A percentile compares a stretch with the other conserved stretches of the same genome.
phyloP scores from a whole-genome alignment of 768 basidiomycete genomes.

The Tricholoma saponaceum region DNA sequence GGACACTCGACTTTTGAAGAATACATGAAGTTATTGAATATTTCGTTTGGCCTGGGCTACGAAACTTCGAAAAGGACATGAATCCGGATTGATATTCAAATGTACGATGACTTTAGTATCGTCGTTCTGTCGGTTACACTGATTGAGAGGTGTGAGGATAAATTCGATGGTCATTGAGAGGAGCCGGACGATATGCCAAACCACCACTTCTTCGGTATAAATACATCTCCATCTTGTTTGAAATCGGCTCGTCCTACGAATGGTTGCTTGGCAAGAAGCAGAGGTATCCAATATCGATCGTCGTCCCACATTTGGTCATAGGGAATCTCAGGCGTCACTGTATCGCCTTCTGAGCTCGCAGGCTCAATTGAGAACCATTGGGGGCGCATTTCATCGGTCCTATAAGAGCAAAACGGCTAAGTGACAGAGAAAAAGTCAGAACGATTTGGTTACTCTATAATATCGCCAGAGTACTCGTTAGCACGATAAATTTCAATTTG shows the following conservation, averaged over 20 bases:
- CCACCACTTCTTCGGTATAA: slow-evolving; percentile 42
- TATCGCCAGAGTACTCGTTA: slow-evolving; percentile 50
- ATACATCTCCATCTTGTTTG: slow-evolving; percentile 25
- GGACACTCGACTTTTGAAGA: neutral
- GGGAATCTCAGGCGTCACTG: slow-evolving; percentile 43
- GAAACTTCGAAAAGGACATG: neutral
- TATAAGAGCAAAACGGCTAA: slow-evolving; percentile 22
- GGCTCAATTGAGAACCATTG: slow-evolving; percentile 60
- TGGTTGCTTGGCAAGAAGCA: slow-evolving; percentile 38
- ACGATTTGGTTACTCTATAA: slow-evolving; percentile 52
- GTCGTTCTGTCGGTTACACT: neutral
- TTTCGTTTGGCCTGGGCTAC: neutral
- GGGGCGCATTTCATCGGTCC: slow-evolving; percentile 87
- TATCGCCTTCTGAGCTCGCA: neutral
- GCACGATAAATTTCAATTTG: slow-evolving; percentile 74
- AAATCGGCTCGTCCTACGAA: slow-evolving; percentile 48
- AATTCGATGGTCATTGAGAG: neutral
- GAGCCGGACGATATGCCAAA: slow-evolving; percentile 22
- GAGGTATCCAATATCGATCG: slow-evolving; percentile 67
- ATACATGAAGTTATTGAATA: too few species aligned
- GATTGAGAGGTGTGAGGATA: neutral
- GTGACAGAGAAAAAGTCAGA: neutral
- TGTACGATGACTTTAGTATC: neutral
- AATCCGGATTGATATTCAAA: neutral
- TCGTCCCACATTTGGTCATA: slow-evolving; percentile 59